A percentile compares a stretch with the other conserved stretches of the same genome.
Evolutionary conservation across 139 green algal genomes (phyloP).

Genomic region (Chlorella sp.): DNA sequence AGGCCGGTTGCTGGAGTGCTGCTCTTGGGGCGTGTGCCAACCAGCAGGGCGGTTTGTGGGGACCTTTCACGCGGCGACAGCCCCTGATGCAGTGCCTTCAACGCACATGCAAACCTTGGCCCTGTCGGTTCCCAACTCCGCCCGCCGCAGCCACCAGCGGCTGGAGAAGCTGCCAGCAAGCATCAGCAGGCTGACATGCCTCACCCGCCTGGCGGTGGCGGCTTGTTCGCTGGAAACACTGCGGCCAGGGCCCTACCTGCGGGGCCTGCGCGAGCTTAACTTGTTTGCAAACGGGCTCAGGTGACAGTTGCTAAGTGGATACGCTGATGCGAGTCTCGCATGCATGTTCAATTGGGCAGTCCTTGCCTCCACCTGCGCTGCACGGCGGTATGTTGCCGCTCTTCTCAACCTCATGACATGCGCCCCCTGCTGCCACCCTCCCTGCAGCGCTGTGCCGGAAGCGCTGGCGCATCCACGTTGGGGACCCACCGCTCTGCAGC

Average conservation of each 20-base stretch:
- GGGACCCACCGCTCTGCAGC: not conserved
- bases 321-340: too few species aligned
- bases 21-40: too few species aligned
- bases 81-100: too few species aligned
- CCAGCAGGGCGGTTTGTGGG: too few species aligned
- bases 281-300: conserved; percentile 19
- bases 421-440: not conserved
- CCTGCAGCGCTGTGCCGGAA: not conserved
- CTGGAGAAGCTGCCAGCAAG: conserved; percentile 4
- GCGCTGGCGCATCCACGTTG: not conserved
- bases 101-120: too few species aligned
- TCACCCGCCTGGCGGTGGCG: conserved; percentile 10
- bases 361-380: not conserved
- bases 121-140: too few species aligned
- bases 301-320: not conserved
- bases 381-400: not conserved
- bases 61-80: too few species aligned
- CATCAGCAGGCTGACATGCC: not conserved
- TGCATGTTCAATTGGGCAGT: too few species aligned
- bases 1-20: too few species aligned
- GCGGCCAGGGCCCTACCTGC: conserved; percentile 9
- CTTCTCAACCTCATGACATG: not conserved
- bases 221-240: not conserved
- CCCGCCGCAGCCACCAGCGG: conserved; percentile 3
- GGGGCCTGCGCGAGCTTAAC: not conserved